Conservation (phyloP, 2,329 filamentous ascomycete species). For the Nemania abortiva region DNA sequence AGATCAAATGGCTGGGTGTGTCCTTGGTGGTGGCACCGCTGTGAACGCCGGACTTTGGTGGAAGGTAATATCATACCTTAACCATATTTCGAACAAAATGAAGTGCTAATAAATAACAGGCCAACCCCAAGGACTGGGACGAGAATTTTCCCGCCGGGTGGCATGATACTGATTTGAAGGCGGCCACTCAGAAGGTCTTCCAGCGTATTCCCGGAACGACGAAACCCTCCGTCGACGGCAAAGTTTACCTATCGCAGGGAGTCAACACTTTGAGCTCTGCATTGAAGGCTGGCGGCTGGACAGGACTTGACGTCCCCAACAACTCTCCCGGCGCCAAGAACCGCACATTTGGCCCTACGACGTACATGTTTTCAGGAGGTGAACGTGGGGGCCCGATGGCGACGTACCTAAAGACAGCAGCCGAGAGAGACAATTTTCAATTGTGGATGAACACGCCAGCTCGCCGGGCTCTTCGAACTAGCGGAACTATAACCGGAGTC, state of each 20-base stretch:
- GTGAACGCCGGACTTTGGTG: conserved; percentile 78
- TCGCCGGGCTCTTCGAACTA: conserved; percentile 72
- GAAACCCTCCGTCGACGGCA: conserved; percentile 72
- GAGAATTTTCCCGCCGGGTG: conserved; percentile 78
- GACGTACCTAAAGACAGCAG: conserved; percentile 75
- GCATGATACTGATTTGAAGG: conserved; percentile 72
- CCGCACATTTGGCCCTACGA: conserved; percentile 70
- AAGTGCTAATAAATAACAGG: conserved; percentile 50
- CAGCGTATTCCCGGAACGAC: conserved; percentile 76
- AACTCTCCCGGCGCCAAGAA: conserved; percentile 72
- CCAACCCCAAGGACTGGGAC: conserved; percentile 77
- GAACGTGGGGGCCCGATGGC: conserved; percentile 76
- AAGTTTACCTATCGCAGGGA: conserved; percentile 73
- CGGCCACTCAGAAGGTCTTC: conserved; percentile 72
- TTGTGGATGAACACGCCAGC: conserved; percentile 76
- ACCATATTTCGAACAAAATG: background rate
- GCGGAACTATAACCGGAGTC: conserved; percentile 72
- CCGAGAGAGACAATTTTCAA: conserved; percentile 72
- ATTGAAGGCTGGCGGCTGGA: conserved; percentile 71
- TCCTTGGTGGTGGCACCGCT: conserved; percentile 75
- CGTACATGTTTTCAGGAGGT: conserved; percentile 75
- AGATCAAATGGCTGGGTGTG: conserved; percentile 79
- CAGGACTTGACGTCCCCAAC: conserved; percentile 68
- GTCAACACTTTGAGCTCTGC: conserved; percentile 72
- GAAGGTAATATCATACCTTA: conserved; percentile 56